Percentiles rank a stretch among this genome's conserved stretches.
phyloP scores from a whole-genome alignment of 176 grass and related monocot species.

The Oryza meridionalis region DNA sequence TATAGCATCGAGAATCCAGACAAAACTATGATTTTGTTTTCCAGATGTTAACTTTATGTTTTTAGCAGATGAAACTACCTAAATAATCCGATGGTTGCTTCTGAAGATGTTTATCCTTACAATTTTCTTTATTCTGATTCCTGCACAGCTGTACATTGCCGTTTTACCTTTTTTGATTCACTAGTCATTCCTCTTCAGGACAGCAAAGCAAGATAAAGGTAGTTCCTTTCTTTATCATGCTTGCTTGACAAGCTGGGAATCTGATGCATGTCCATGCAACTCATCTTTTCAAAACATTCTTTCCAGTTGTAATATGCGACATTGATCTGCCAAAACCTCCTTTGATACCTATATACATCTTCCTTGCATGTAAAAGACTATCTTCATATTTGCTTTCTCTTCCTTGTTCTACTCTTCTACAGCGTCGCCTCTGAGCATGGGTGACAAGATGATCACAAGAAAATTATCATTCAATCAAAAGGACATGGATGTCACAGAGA shows the following conservation, averaged over 20 bases:
- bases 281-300: slow-evolving; percentile 27
- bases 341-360: slow-evolving; percentile 21
- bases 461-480: slow-evolving; percentile 15
- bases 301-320: slow-evolving; percentile 16
- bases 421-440: slow-evolving; percentile 19
- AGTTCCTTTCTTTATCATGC: slow-evolving; percentile 45
- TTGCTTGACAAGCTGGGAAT: slow-evolving; percentile 58
- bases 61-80: not conserved
- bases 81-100: slow-evolving; percentile 1
- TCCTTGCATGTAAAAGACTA: slow-evolving; percentile 25
- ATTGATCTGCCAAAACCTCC: slow-evolving; percentile 2
- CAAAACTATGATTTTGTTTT: not conserved
- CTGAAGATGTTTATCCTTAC: not conserved
- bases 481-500: slow-evolving; percentile 21
- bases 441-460: slow-evolving; percentile 21
- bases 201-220: slow-evolving; percentile 48
- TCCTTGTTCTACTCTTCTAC: slow-evolving; percentile 35
- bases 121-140: not conserved
- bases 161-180: not conserved
- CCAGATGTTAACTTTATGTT: not conserved
- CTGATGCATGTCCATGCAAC: slow-evolving; percentile 37
- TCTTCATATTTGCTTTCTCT: slow-evolving; percentile 16
- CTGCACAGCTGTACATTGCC: slow-evolving; percentile 3
- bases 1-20: not conserved
- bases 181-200: slow-evolving; percentile 5